Percentiles rank a stretch among this genome's conserved stretches.
phyloP scores from a whole-genome alignment of 305 asterid genomes.

The Solanum hybrid region DNA sequence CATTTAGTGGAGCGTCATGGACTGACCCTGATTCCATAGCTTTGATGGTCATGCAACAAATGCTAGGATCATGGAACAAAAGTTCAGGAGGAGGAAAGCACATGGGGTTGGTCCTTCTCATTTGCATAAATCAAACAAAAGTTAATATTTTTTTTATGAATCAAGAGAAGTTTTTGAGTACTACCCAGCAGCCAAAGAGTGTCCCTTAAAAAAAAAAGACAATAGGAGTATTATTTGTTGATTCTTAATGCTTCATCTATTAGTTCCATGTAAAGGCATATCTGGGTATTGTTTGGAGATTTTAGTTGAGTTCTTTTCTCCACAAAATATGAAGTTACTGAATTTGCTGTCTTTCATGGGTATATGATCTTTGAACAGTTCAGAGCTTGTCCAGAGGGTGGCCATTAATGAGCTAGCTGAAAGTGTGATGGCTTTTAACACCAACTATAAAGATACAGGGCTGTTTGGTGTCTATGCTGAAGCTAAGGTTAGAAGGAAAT shows the following conservation, averaged over 20 bases:
- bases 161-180: not conserved
- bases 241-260: not conserved
- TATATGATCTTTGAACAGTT: conserved; percentile 7
- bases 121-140: not conserved
- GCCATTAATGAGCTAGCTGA: conserved; percentile 85
- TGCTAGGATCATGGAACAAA: conserved; percentile 21
- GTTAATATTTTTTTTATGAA: not conserved
- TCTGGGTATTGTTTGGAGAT: not conserved
- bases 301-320: not conserved
- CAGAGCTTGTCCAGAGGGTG: conserved; percentile 40
- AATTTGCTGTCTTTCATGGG: not conserved
- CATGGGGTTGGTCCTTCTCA: conserved; percentile 14
- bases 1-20: conserved; percentile 20
- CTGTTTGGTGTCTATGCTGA: conserved; percentile 91
- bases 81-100: conserved; percentile 17
- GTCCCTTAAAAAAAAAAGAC: not conserved
- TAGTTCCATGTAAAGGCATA: not conserved
- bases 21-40: conserved; percentile 19
- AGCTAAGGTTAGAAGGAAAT: conserved; percentile 55
- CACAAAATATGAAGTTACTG: not conserved
- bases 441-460: conserved; percentile 93
- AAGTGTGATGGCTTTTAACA: conserved; percentile 94
- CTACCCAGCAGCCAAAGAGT: not conserved
- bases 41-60: conserved; percentile 20
- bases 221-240: not conserved